These are phyloP conservation scores for Candida broadrunensis DNA, from an alignment of 805 yeast genomes.

Conservation along the genomic window DNA sequence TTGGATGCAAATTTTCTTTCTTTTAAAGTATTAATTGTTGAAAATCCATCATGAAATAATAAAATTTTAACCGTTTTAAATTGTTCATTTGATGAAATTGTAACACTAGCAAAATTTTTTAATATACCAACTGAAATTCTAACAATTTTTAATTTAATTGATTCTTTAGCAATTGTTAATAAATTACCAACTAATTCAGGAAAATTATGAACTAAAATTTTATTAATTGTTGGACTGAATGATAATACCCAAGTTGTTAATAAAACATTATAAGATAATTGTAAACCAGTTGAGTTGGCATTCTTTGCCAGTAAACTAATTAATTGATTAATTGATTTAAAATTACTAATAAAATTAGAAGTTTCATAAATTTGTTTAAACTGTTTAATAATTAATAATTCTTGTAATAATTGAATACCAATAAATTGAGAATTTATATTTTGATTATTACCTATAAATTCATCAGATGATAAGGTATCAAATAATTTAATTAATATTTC, in stretches of 20 bases:
- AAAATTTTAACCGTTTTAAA: constrained; percentile 61
- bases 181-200: constrained; percentile 52
- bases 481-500: constrained; percentile 38
- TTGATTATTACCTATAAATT: constrained; percentile 25
- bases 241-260: constrained; percentile 83
- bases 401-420: constrained; percentile 60
- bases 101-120: constrained; percentile 51
- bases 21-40: constrained; percentile 62
- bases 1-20: constrained; percentile 82
- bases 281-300: constrained; percentile 54
- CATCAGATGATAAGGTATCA: constrained; percentile 29
- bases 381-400: constrained; percentile 51
- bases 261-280: constrained; percentile 77
- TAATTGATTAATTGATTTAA: constrained; percentile 28
- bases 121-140: constrained; percentile 78
- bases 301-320: constrained; percentile 27
- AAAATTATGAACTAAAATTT: constrained; percentile 48
- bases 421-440: constrained; percentile 55
- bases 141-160: constrained; percentile 89
- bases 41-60: constrained; percentile 72
- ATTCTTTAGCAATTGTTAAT: constrained; percentile 63
- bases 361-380: constrained; percentile 51
- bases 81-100: constrained; percentile 26
- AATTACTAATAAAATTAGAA: constrained; percentile 30
- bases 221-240: constrained; percentile 57